phyloP scores from a whole-genome alignment of 768 basidiomycete genomes.

The Lepiota subincarnata region DNA sequence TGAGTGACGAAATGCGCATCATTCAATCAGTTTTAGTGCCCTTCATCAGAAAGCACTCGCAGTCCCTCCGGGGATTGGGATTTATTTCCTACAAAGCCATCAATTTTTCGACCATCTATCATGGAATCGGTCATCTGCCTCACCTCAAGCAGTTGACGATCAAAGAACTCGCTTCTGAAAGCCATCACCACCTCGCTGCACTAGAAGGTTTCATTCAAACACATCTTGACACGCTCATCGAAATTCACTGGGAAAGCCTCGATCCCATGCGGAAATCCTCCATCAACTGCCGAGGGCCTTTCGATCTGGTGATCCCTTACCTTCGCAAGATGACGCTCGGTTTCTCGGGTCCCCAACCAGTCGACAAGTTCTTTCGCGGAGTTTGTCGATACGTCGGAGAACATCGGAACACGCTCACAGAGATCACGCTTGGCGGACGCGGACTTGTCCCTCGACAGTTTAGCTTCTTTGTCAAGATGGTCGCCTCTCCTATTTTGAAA shows the following conservation, averaged over 20 bases:
- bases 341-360: too few relatives aligned
- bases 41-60: not conserved
- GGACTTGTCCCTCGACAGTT: too few relatives aligned
- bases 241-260: not conserved
- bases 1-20: not conserved
- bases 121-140: not conserved
- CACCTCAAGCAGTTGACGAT: not conserved
- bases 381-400: too few relatives aligned
- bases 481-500: not conserved
- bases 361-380: too few relatives aligned
- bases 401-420: too few relatives aligned
- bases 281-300: too few relatives aligned
- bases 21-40: not conserved
- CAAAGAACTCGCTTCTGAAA: not conserved
- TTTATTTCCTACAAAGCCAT: not conserved
- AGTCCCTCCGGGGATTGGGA: not conserved
- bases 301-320: too few relatives aligned
- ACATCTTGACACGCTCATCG: not conserved
- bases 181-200: not conserved
- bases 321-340: too few relatives aligned
- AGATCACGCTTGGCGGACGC: too few relatives aligned
- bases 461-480: not conserved
- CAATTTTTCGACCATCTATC: not conserved
- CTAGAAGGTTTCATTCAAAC: not conserved
- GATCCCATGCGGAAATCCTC: too few relatives aligned